Evolutionary conservation across 1,284 basidiomycete species (phyloP).

Genomic region (Pterulicium gracile): DNA sequence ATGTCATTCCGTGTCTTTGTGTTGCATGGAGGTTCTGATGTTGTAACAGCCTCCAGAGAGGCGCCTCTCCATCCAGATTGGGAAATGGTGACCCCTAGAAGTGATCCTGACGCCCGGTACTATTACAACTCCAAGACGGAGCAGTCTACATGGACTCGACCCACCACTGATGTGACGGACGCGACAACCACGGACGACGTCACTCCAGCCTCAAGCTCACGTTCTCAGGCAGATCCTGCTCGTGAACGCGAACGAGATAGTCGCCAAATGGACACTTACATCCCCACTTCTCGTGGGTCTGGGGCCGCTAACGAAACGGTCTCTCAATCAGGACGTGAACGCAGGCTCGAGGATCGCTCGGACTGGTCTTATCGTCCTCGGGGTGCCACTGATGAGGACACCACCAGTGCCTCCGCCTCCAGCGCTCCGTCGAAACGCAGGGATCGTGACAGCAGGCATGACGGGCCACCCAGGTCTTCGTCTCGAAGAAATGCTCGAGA

Average conservation of each 20-base stretch:
- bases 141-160: slow-evolving; percentile 49
- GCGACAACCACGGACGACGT: background rate
- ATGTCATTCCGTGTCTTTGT: too few species aligned
- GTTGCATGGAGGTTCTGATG: slow-evolving; percentile 6
- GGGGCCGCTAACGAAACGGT: too few species aligned
- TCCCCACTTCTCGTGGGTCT: background rate
- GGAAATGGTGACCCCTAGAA: slow-evolving; percentile 45
- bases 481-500: background rate
- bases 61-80: slow-evolving; percentile 45
- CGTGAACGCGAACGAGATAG: background rate
- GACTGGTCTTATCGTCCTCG: background rate
- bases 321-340: too few species aligned
- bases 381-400: background rate
- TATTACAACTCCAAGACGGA: slow-evolving; percentile 51
- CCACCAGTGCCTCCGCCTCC: background rate
- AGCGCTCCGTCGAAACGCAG: background rate
- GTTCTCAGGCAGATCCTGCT: background rate
- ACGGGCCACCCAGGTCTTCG: background rate
- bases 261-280: background rate
- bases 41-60: slow-evolving; percentile 9
- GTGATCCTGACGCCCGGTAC: slow-evolving; percentile 31
- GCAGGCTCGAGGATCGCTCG: background rate
- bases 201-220: background rate
- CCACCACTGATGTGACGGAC: slow-evolving; percentile 16
- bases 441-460: background rate